Base-by-base conservation (phyloP, 305 asterid genomes). In the Fraxinus platypoda region DNA sequence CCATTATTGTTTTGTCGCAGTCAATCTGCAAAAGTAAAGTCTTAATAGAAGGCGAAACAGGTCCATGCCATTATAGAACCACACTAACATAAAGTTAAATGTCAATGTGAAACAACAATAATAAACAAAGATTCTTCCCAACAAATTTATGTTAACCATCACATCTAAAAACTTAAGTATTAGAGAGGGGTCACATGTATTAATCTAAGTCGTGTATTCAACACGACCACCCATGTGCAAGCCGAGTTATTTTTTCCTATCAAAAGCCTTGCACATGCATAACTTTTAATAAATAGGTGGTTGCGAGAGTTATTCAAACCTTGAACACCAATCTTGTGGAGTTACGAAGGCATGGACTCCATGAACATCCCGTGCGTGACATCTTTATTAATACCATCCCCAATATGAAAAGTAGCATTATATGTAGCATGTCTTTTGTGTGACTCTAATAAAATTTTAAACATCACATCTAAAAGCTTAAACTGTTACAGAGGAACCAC, bases 1-100 rank as follows among this genome's bases (percentile, higher is more conserved):
- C 98, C 98, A 95, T 90, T 81, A 95, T 87, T 41, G 98, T 90
- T 90, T 95, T 95, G 93, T 95, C 97, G 87, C 98, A 95, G 83
- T 95, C 98, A 77, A 95, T 89, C 98, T 95, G 93, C 81, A 76
- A 78, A 79, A 70, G 7, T 57, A 81, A 87, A 73, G 81, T 71
- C 35, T 76, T 37, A 78, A 59, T 81, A 46, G 34, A 84, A 78
- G 78, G 26, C 17, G 75, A 64, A 73, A 81, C 66, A 75, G 21
- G 59, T 8, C 59, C 21, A 49, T 49, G 21, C 59, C 59, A 49
- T 3, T 49, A 59, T 23, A 59, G 13, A 59, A 59, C 70, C 30
- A 19, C 30, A 59, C 23, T 62, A 62, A 12, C 7, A 66, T 66
- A 23, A 62, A 19, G 31, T 62, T 73, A 81, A 62, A 4, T 46